A percentile compares a stretch with the other conserved stretches of the same genome.
phyloP scores from a whole-genome alignment of 306 rosid species.

The Abrus pulchellus region DNA sequence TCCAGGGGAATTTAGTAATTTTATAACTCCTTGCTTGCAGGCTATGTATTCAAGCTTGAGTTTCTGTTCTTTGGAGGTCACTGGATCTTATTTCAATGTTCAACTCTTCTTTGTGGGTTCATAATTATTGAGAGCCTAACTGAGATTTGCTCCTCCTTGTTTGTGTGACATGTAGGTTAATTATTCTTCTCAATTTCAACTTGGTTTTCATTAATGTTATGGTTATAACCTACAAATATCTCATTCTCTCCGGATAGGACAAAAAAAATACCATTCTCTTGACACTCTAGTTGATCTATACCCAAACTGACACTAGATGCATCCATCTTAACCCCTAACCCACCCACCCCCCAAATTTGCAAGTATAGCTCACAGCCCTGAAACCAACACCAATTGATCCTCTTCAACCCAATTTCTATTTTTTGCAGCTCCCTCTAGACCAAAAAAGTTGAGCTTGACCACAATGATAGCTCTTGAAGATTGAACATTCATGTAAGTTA shows the following conservation, averaged over 20 bases:
- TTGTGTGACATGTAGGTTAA: neutral
- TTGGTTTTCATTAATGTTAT: neutral
- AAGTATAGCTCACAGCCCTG: constrained; percentile 21
- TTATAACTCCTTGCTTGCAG: neutral
- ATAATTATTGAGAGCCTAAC: neutral
- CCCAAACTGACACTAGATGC: neutral
- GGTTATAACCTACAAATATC: neutral
- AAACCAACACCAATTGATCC: constrained; percentile 26
- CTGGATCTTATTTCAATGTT: neutral
- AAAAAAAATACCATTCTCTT: neutral
- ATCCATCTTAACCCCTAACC: neutral
- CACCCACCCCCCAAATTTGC: neutral
- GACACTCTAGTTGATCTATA: neutral
- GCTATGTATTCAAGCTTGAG: neutral
- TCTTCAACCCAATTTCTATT: constrained; percentile 29
- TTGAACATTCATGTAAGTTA: constrained; percentile 17
- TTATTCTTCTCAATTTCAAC: neutral
- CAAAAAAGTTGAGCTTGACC: constrained; percentile 19
- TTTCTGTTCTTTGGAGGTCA: neutral
- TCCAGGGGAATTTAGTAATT: neutral
- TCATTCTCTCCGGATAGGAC: neutral
- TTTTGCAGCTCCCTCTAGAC: constrained; percentile 28
- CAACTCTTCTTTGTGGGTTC: neutral
- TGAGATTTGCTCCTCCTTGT: constrained; percentile 3
- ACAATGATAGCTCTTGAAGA: constrained; percentile 30